These are phyloP conservation scores for Agaricus bisporus DNA, from an alignment of 768 basidiomycete genomes.

Conservation along the genomic window DNA sequence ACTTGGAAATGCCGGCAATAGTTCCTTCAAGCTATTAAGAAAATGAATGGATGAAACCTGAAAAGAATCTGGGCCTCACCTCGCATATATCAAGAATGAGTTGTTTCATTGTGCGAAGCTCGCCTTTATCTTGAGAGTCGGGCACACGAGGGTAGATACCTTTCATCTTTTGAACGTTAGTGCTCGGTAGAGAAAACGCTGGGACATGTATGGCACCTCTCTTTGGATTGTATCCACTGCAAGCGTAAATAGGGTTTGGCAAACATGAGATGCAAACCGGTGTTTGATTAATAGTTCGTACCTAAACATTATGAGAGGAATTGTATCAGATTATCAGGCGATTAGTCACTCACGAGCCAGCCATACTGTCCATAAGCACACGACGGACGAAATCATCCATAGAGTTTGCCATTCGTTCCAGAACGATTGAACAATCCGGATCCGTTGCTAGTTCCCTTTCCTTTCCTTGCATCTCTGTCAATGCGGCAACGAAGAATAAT, in stretches of 20 bases:
- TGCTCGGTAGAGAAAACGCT: not conserved
- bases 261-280: constrained; percentile 93
- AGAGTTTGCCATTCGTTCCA: constrained; percentile 87
- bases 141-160: constrained; percentile 47
- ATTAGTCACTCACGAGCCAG: constrained; percentile 69
- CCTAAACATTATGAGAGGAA: constrained; percentile 26
- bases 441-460: constrained; percentile 91
- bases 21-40: constrained; percentile 43
- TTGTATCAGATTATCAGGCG: not conserved
- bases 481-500: constrained; percentile 74
- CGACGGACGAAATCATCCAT: constrained; percentile 97
- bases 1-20: constrained; percentile 53
- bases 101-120: constrained; percentile 58
- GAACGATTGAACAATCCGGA: constrained; percentile 83
- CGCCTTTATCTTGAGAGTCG: constrained; percentile 48
- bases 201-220: constrained; percentile 42
- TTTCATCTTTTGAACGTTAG: constrained; percentile 32
- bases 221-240: constrained; percentile 57
- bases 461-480: constrained; percentile 80
- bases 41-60: constrained; percentile 3
- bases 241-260: constrained; percentile 80
- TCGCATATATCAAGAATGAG: constrained; percentile 60
- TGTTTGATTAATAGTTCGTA: constrained; percentile 65
- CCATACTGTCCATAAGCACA: constrained; percentile 82
- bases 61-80: constrained; percentile 29